Evolutionary conservation across 75 land plant species (phyloP), one percentile per base, ranked within the genome.

Genomic region (Azolla pinnata): DNA sequence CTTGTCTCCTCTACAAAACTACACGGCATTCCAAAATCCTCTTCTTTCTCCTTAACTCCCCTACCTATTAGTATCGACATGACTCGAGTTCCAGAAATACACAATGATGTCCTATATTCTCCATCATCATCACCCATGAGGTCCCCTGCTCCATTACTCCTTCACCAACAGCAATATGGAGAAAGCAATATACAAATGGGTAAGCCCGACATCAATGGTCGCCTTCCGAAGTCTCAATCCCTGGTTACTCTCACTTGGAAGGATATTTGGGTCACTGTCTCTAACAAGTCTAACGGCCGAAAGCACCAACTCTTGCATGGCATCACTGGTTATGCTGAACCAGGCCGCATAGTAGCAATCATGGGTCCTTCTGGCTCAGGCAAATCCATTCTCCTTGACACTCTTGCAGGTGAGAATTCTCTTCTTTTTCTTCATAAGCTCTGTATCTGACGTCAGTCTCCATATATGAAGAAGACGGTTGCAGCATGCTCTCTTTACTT

Each of bases 171-270:
- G 24, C 21, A n/a, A n/a, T 59, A 62, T 19, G 53, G 35, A 9
- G 52, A n/a, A n/a, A n/a, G n/a, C n/a, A n/a, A n/a, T n/a, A n/a
- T n/a, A n/a, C n/a, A n/a, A n/a, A n/a, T n/a, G n/a, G n/a, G n/a
- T n/a, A n/a, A n/a, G n/a, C n/a, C n/a, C n/a, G n/a, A n/a, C n/a
- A 61, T 0, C 61, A 53, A 1, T 66, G 76, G 57, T 74, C 60
- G 0, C n/a, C n/a, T n/a, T n/a, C n/a, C n/a, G n/a, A n/a, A n/a
- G n/a, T n/a, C n/a, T n/a, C n/a, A n/a, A n/a, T n/a, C n/a, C n/a
- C n/a, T n/a, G n/a, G n/a, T n/a, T n/a, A n/a, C n/a, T n/a, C 80
- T 93, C 4, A 81, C 91, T 0, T 93, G 98, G 98, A 81, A 81
- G 70, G 98, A 89, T 54, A 58, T 93, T 29, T 81, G 77, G 21